These are phyloP conservation scores for Rubia tinctorum DNA, from an alignment of 305 asterid species.

Conservation along the genomic window DNA sequence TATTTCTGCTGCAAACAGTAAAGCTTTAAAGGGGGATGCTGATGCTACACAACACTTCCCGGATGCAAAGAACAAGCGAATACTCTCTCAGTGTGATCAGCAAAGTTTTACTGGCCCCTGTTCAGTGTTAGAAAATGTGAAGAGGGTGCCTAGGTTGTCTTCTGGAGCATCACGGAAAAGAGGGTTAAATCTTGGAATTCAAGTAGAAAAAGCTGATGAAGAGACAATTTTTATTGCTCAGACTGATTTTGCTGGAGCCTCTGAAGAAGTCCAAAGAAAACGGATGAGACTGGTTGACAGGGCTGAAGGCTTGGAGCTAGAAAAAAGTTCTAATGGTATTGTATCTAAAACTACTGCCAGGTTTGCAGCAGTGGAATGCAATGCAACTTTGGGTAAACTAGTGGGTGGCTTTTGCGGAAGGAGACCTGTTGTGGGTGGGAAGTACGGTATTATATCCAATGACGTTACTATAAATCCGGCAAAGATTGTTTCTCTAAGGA, in stretches of 20 bases:
- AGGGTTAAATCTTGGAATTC: slow-evolving; percentile 26
- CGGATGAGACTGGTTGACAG: slow-evolving; percentile 31
- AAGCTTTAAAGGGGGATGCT: slow-evolving; percentile 25
- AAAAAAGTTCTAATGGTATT: slow-evolving; percentile 18
- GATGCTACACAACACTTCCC: slow-evolving; percentile 28
- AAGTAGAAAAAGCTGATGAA: slow-evolving; percentile 27
- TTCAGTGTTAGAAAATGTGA: slow-evolving; percentile 12
- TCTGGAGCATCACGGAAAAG: slow-evolving; percentile 25
- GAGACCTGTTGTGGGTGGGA: slow-evolving; percentile 48
- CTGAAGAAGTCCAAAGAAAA: slow-evolving; percentile 34
- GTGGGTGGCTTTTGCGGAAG: slow-evolving; percentile 23
- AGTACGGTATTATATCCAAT: slow-evolving; percentile 61
- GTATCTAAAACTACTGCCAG: slow-evolving; percentile 30
- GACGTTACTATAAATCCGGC: slow-evolving; percentile 41
- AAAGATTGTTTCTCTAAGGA: slow-evolving; percentile 44
- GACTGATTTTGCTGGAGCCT: slow-evolving; percentile 22
- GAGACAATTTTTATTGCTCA: slow-evolving; percentile 24
- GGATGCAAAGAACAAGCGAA: slow-evolving; percentile 26
- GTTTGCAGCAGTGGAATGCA: slow-evolving; percentile 27
- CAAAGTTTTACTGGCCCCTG: slow-evolving; percentile 19
- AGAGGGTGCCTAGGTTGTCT: slow-evolving; percentile 21
- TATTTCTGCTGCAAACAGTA: slow-evolving; percentile 26
- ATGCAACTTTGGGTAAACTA: slow-evolving; percentile 20
- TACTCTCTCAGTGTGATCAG: slow-evolving; percentile 26
- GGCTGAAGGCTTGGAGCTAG: slow-evolving; percentile 24